Evolutionary conservation across 2,329 filamentous ascomycete genomes (phyloP).

Genomic region (Fusarium verrucosum): DNA sequence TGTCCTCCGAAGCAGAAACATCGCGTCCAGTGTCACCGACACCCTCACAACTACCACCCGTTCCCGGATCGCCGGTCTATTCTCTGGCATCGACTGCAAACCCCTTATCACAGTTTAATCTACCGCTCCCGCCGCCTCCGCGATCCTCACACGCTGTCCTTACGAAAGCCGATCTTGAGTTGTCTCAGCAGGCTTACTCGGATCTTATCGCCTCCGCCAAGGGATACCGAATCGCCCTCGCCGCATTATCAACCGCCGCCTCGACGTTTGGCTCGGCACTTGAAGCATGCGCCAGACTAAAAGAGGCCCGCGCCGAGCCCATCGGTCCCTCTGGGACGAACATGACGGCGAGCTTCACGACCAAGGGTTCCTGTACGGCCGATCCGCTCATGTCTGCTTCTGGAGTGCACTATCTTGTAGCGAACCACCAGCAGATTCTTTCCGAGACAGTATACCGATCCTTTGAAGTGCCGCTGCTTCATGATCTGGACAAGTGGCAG

Average conservation of each 20-base stretch:
- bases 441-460: constrained; percentile 73
- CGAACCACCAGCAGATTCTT: constrained; percentile 76
- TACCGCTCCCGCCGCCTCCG: constrained; percentile 69
- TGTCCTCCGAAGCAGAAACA: constrained; percentile 45
- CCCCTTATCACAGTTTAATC: constrained; percentile 65
- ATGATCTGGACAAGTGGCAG: constrained; percentile 73
- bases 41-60: constrained; percentile 65
- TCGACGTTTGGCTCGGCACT: constrained; percentile 71
- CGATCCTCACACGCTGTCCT: constrained; percentile 67
- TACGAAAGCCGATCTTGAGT: constrained; percentile 69
- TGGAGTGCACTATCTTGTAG: constrained; percentile 72
- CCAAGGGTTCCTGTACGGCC: constrained; percentile 65
- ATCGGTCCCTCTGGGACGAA: constrained; percentile 54
- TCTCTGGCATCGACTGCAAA: constrained; percentile 71
- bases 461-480: constrained; percentile 74
- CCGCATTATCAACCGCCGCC: constrained; percentile 67
- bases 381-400: constrained; percentile 69
- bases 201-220: constrained; percentile 71
- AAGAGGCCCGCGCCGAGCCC: constrained; percentile 70
- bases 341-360: constrained; percentile 60
- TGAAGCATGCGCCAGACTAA: constrained; percentile 73
- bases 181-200: constrained; percentile 69
- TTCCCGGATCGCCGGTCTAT: constrained; percentile 71
- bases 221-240: constrained; percentile 69
- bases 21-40: constrained; percentile 59